phyloP scores from a whole-genome alignment of 352 stramenopile genomes.

The Phytophthora meadii region DNA sequence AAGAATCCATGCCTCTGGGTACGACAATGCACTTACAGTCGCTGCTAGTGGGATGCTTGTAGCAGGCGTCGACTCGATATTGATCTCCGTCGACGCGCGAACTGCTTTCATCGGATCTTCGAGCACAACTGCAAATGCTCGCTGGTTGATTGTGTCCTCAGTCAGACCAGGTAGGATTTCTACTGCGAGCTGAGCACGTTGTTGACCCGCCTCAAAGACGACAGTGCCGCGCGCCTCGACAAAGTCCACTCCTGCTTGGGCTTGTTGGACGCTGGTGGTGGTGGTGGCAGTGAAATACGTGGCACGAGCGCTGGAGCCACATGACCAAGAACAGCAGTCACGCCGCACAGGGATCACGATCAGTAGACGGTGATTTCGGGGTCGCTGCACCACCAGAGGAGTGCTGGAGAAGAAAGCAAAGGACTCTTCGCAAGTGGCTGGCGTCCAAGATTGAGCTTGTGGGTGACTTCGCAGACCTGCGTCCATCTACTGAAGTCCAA shows the following conservation, averaged over 20 bases:
- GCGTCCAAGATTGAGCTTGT: not conserved
- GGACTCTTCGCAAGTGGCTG: conserved; percentile 18
- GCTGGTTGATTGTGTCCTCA: conserved; percentile 7
- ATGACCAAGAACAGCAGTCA: conserved; percentile 24
- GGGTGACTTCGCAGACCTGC: not conserved
- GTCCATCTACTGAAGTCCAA: conserved; percentile 1
- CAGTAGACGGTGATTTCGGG: conserved; percentile 14
- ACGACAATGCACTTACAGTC: not conserved
- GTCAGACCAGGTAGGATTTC: conserved; percentile 30
- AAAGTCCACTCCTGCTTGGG: conserved; percentile 33
- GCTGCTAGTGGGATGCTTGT: not conserved
- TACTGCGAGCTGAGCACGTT: conserved; percentile 32
- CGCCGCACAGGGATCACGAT: conserved; percentile 34
- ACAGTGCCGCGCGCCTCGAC: conserved; percentile 29
- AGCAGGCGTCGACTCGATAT: conserved; percentile 15
- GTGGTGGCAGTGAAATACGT: conserved; percentile 22
- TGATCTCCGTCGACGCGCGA: conserved; percentile 23
- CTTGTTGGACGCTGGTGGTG: conserved; percentile 9
- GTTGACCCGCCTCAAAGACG: conserved; percentile 28
- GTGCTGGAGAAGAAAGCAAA: conserved; percentile 26
- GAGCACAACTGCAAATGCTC: conserved; percentile 28
- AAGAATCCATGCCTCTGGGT: conserved; percentile 9
- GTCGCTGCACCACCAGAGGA: conserved; percentile 30
- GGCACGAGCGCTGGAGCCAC: conserved; percentile 15
- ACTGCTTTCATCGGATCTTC: conserved; percentile 7